Conservation (phyloP, 2,329 filamentous ascomycete species). For the Epichloe typhina region DNA sequence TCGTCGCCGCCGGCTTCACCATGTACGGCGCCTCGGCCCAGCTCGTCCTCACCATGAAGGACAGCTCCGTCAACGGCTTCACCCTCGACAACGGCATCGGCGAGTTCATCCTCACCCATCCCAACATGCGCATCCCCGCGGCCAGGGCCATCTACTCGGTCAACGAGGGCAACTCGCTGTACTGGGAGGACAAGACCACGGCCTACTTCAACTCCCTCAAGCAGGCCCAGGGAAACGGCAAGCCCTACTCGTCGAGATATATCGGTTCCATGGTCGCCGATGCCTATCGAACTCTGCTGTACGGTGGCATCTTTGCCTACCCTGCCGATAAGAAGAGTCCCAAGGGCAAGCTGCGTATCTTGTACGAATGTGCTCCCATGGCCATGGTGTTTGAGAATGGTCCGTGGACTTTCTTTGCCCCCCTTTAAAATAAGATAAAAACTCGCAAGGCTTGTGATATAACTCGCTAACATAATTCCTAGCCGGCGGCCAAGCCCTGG, state of each 20-base stretch:
- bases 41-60: slow-evolving; percentile 93
- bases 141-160: slow-evolving; percentile 85
- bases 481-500: slow-evolving; percentile 86
- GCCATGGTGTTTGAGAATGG: slow-evolving; percentile 95
- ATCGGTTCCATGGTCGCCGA: slow-evolving; percentile 98
- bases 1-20: slow-evolving; percentile 94
- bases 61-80: slow-evolving; percentile 87
- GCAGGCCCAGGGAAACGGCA: slow-evolving; percentile 56
- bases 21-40: slow-evolving; percentile 98
- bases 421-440: no score
- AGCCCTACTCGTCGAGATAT: slow-evolving; percentile 90
- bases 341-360: slow-evolving; percentile 92
- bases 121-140: slow-evolving; percentile 78
- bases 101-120: slow-evolving; percentile 97
- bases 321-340: slow-evolving; percentile 96
- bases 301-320: slow-evolving; percentile 95
- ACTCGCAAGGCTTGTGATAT: background rate
- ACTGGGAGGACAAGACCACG: slow-evolving; percentile 84
- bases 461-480: slow-evolving; percentile 14
- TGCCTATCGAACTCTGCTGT: slow-evolving; percentile 87
- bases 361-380: slow-evolving; percentile 99
- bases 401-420: slow-evolving; percentile 30
- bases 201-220: slow-evolving; percentile 86
- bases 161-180: slow-evolving; percentile 95
- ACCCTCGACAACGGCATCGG: slow-evolving; percentile 92